A percentile compares a stretch with the other conserved stretches of the same genome.
Evolutionary conservation across 2,329 filamentous ascomycete genomes (phyloP).

Genomic region (Aspergillus tamarii): DNA sequence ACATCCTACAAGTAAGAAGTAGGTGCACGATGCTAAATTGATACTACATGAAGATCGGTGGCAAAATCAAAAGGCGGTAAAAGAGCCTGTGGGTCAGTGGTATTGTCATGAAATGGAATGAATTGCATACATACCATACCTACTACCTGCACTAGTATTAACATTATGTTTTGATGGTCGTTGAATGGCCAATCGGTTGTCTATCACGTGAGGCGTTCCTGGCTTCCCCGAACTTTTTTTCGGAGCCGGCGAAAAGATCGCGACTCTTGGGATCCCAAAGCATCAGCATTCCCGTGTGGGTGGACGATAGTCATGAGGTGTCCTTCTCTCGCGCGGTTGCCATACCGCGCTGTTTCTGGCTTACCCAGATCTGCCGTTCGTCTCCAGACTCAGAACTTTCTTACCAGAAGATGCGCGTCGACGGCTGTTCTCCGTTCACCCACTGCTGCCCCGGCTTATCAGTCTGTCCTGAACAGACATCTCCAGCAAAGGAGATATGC

Average conservation of each 20-base stretch:
- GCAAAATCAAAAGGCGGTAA: constrained; percentile 20
- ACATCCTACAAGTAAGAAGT: not conserved
- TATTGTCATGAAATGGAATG: constrained; percentile 9
- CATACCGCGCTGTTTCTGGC: constrained; percentile 42
- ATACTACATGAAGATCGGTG: not conserved
- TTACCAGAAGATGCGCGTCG: constrained; percentile 45
- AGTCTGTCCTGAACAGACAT: constrained; percentile 41
- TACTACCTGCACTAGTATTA: not conserved
- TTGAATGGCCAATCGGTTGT: constrained; percentile 23
- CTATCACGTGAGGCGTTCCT: constrained; percentile 39
- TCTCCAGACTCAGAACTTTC: constrained; percentile 39
- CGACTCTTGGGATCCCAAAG: constrained; percentile 26
- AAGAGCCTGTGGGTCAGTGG: not conserved
- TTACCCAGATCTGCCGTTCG: constrained; percentile 38
- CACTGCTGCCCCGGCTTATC: constrained; percentile 36
- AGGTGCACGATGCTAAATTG: not conserved
- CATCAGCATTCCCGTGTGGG: constrained; percentile 28
- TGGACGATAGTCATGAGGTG: constrained; percentile 42
- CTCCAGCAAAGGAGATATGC: constrained; percentile 49
- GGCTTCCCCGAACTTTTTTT: constrained; percentile 44
- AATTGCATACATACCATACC: not conserved
- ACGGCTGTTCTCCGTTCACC: constrained; percentile 40
- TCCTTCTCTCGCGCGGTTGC: constrained; percentile 45
- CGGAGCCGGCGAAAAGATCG: constrained; percentile 29
- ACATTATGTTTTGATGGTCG: not conserved